Base-by-base conservation (phyloP, 2,329 filamentous ascomycete genomes). In the Chalara sp. region DNA sequence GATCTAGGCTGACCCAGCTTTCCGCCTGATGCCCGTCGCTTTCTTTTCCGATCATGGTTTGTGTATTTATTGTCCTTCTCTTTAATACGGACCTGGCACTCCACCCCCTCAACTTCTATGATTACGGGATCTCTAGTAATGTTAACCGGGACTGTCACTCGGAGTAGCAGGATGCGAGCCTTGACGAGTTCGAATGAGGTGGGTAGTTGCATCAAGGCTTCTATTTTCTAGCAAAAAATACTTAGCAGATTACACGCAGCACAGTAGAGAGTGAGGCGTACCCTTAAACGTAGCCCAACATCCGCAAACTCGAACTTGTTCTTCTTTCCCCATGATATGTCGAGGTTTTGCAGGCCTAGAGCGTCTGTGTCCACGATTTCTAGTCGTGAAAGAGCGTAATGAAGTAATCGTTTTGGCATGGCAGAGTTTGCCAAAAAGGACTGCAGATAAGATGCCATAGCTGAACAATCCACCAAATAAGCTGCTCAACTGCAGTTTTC, bases 341-440 rank as follows among this genome's bases (percentile, higher is more conserved):
- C 89, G 56, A 97, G 72, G 59, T 89, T 89, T 57, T 93, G 89
- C 55, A 93, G 78, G 63, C 96, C 87, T 58, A 96, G 74, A 10
- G 87, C 84, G 64, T 95, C 86, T 51, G 89, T 87, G 63, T 97
- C 93, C 53, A 99, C 80, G 50, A 96, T 76, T 60, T 95, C 90
- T 53, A 96, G 76, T 52, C 85, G 83, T 29, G 86, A 86, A 41
- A 99, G 75, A 46, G 85, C 89, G 73, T 93, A 96, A 59, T 89
- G 85, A 58, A 97, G 79, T 62, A 97, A 78, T 68, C 86, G 84
- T 78, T 93, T 95, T 72, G 91, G 88, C 75, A 95, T 89, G 60
- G 81, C 87, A 56, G 89, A 64, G 13, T 56, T 50, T 50, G 59
- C 58, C 41, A 65, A 62, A 49, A 62, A 63, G 13, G 58, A 54